Percentiles rank a stretch among this genome's conserved stretches.
Evolutionary conservation across 768 basidiomycete genomes (phyloP).

Genomic region (Peribolospora baueri): DNA sequence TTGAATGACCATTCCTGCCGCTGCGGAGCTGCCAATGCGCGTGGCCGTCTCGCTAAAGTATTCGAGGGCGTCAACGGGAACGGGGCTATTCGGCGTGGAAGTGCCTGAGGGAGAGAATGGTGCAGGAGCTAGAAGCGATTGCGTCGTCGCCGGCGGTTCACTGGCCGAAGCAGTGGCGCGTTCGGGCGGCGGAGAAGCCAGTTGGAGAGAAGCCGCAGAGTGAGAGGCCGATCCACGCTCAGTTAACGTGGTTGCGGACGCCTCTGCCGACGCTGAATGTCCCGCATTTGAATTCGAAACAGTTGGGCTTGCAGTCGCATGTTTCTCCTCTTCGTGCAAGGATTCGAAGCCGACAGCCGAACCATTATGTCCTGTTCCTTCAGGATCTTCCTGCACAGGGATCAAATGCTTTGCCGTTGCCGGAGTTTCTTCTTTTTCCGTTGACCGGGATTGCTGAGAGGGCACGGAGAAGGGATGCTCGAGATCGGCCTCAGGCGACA

Average conservation of each 20-base stretch:
- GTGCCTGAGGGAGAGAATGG: constrained; percentile 1
- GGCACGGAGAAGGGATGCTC: not conserved
- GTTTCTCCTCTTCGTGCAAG: too few relatives aligned
- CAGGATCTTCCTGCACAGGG: not conserved
- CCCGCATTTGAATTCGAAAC: too few relatives aligned
- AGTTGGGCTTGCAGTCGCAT: too few relatives aligned
- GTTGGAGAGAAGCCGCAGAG: not conserved
- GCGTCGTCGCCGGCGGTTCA: constrained; percentile 1
- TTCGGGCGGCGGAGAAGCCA: constrained; percentile 8
- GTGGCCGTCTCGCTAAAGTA: constrained; percentile 43
- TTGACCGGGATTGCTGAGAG: constrained; percentile 1
- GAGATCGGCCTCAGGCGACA: constrained; percentile 24
- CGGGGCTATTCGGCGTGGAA: too few relatives aligned
- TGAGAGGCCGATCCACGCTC: not conserved
- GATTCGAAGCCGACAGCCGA: too few relatives aligned
- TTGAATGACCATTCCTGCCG: constrained; percentile 70
- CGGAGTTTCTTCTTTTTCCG: constrained; percentile 7
- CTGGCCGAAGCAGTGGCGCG: not conserved
- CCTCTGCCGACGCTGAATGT: too few relatives aligned
- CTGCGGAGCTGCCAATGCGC: constrained; percentile 47
- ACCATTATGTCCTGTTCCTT: not conserved
- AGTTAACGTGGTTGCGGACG: not conserved
- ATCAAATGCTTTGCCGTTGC: constrained; percentile 2
- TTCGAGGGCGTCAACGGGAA: constrained; percentile 21
- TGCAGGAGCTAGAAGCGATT: constrained; percentile 6